A percentile compares a stretch with the other conserved stretches of the same genome.
phyloP scores from a whole-genome alignment of 768 basidiomycete genomes.

The Collybia sordida region DNA sequence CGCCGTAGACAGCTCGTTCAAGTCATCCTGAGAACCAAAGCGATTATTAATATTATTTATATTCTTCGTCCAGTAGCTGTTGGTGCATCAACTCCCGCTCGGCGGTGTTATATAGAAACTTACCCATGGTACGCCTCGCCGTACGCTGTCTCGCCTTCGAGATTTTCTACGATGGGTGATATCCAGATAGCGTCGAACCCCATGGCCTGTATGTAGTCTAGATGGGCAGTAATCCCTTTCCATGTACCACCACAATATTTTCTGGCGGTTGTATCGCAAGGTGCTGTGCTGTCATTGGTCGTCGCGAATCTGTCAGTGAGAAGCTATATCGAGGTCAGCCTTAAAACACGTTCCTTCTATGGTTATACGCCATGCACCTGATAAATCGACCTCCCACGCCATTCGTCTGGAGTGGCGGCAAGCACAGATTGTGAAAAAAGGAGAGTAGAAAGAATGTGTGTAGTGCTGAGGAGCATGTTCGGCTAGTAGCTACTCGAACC shows the following conservation, averaged over 20 bases:
- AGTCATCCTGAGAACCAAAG: constrained; percentile 74
- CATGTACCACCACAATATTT: constrained; percentile 77
- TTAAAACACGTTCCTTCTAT: not conserved
- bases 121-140: constrained; percentile 78
- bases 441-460: not conserved
- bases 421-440: not conserved
- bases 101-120: constrained; percentile 23
- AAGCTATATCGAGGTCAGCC: constrained; percentile 31
- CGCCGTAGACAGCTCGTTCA: constrained; percentile 63
- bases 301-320: constrained; percentile 71
- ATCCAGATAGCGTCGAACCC: constrained; percentile 83
- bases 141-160: constrained; percentile 55
- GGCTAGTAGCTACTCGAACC: too few relatives aligned
- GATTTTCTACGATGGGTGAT: constrained; percentile 67
- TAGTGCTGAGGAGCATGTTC: not conserved
- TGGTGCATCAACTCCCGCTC: not conserved
- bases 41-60: constrained; percentile 62
- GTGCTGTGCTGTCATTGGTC: constrained; percentile 39
- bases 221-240: constrained; percentile 57
- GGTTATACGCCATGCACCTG: not conserved
- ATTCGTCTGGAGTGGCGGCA: constrained; percentile 9
- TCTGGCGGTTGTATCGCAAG: constrained; percentile 53
- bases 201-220: constrained; percentile 74
- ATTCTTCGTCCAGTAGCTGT: constrained; percentile 47
- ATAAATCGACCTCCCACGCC: constrained; percentile 9